A percentile compares a stretch with the other conserved stretches of the same genome.
Evolutionary conservation across 2,329 filamentous ascomycete species (phyloP).

Genomic region (Colletotrichum sp.): DNA sequence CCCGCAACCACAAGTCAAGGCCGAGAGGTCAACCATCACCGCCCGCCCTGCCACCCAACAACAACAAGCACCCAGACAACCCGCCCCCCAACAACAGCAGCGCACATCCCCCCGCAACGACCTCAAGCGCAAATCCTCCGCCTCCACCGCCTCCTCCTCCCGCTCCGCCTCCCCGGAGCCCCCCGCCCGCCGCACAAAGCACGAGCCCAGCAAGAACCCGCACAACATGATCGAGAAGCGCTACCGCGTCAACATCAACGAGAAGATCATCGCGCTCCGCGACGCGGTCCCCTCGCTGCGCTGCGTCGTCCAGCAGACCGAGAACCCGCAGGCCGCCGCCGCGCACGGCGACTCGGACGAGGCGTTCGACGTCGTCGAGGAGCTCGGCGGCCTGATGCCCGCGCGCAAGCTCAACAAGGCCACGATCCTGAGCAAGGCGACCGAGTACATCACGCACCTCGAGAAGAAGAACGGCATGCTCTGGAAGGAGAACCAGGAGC

Average conservation of each 20-base stretch:
- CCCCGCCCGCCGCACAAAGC: constrained; percentile 30
- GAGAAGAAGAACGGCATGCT: constrained; percentile 38
- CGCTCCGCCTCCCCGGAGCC: constrained; percentile 45
- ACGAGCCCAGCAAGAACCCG: constrained; percentile 71
- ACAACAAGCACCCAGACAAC: neutral
- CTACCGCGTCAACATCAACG: constrained; percentile 83
- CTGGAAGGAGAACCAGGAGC: constrained; percentile 34
- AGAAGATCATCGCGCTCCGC: constrained; percentile 78
- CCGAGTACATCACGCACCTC: constrained; percentile 41
- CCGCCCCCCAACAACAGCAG: neutral
- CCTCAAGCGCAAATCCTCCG: constrained; percentile 36
- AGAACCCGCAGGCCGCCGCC: constrained; percentile 20
- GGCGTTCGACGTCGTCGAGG: constrained; percentile 25
- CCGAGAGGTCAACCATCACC: neutral
- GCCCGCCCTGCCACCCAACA: neutral
- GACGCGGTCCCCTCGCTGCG: constrained; percentile 66
- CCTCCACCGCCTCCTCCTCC: constrained; percentile 31
- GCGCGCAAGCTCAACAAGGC: constrained; percentile 48
- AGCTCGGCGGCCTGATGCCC: constrained; percentile 34
- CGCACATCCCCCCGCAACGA: constrained; percentile 24
- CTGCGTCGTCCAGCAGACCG: constrained; percentile 35
- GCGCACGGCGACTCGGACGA: constrained; percentile 29
- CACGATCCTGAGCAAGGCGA: constrained; percentile 44
- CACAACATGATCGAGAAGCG: constrained; percentile 89
- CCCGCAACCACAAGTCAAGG: neutral